Conservation (phyloP, 441 rosid species). For the Omphalea diandra region DNA sequence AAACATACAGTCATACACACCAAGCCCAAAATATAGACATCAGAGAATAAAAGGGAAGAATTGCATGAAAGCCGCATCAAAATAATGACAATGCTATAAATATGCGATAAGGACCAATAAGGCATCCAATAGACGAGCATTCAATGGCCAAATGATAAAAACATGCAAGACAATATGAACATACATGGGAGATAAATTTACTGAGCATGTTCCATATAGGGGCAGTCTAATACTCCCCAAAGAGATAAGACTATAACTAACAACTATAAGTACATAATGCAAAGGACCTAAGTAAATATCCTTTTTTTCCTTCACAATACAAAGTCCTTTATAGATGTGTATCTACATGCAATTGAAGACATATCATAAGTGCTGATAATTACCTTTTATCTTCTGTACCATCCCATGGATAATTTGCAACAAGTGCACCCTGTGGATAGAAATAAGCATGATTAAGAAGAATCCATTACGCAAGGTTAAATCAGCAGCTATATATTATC, state of each 20-base stretch:
- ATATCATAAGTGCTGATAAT: background rate
- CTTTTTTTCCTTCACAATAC: background rate
- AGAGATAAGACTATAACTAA: background rate
- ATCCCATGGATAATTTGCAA: slow-evolving; percentile 99
- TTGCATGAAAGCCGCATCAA: background rate
- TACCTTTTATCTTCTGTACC: slow-evolving; percentile 81
- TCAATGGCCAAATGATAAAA: slow-evolving; percentile 8
- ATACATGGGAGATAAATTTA: background rate
- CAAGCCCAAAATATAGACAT: background rate
- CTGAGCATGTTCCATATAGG: background rate
- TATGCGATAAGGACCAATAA: background rate
- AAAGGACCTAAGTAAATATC: background rate
- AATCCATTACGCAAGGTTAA: slow-evolving; percentile 12
- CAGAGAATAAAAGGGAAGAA: background rate
- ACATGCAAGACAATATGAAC: background rate
- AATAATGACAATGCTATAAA: background rate
- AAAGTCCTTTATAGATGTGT: background rate
- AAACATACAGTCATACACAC: background rate
- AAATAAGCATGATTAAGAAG: slow-evolving; percentile 14
- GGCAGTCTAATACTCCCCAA: background rate
- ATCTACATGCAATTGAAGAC: background rate
- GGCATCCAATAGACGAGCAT: background rate
- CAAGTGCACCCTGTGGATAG: slow-evolving; percentile 84
- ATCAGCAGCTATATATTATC: background rate
- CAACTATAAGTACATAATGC: background rate